Evolutionary conservation across 345 rosid genomes (phyloP).

Genomic region (Eucalyptus erythrocorys): DNA sequence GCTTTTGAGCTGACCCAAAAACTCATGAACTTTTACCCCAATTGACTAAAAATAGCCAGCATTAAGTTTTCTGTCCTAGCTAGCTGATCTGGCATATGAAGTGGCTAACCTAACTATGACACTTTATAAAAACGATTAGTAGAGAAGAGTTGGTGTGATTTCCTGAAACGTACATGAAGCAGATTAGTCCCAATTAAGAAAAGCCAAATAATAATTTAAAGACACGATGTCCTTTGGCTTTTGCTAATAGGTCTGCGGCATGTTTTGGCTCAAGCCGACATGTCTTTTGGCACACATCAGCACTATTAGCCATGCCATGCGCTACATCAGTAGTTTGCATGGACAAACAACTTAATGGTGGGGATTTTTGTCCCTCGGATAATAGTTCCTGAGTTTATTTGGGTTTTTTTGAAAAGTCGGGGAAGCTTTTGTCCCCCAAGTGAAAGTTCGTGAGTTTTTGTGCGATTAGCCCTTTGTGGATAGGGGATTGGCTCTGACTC

Average conservation of each 20-base stretch:
- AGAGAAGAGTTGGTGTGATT: neutral
- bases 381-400: neutral
- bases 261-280: neutral
- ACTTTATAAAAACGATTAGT: neutral
- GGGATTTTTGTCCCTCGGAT: neutral
- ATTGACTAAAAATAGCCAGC: neutral
- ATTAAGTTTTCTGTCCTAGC: neutral
- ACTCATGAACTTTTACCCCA: neutral
- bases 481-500: neutral
- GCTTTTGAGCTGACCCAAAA: neutral
- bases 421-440: neutral
- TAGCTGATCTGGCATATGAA: neutral
- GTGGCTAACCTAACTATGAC: neutral
- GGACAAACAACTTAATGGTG: neutral
- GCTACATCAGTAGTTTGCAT: neutral
- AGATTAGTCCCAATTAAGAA: neutral
- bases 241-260: neutral
- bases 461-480: neutral
- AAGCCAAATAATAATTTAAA: neutral
- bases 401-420: neutral
- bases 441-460: neutral
- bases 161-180: neutral
- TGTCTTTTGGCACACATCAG: neutral
- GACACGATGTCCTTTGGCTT: neutral
- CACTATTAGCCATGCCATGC: neutral